Evolutionary conservation across 768 basidiomycete genomes (phyloP), one percentile per base, ranked within the genome.

Genomic region (Suillus decipiens): DNA sequence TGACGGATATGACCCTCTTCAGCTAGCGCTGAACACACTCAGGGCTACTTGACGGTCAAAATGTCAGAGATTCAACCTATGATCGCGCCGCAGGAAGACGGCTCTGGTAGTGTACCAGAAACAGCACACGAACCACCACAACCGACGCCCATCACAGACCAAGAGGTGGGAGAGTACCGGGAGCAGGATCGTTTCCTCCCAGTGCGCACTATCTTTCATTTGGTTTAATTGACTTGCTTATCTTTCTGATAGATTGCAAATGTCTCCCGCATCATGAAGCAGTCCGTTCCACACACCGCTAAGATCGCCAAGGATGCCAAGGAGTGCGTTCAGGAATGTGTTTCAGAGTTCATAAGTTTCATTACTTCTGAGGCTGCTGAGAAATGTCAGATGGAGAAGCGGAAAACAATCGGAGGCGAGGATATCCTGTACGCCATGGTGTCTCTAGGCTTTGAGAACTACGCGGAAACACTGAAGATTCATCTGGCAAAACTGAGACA

Each of bases 221-320:
- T 47, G 33, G 22, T 37, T 60, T 54, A 58, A 41, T 37, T 37
- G 8, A 14, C 55, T 56, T 28, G 15, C 5, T 56, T 24, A 56
- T 37, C 36, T 37, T 22, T 33, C 47, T 36, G 50, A 19, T 68
- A 96, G 95, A 99, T 99, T 69, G 96, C 96, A 59, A 99, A 99
- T 73, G 95, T 98, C n/a, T 88, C 95, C 17, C 86, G 96, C 24
- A 96, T 99, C 72, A 99, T 98, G 96, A 98, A 98, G 77, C 81
- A 88, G 48, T 85, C 93, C 12, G 89, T 98, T 2, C 96, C 96
- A 0, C 79, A 88, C 0, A 90, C 90, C 22, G 93, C 96, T 48
- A 99, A 99, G 79, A 96, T 98, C 70, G 92, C 93, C 9, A 98
- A 98, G 76, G 96, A 99, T 76, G 95, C 95, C 51, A 99, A 99